phyloP scores from a whole-genome alignment of 495 filamentous ascomycete species.

The Aspergillus asperescens region DNA sequence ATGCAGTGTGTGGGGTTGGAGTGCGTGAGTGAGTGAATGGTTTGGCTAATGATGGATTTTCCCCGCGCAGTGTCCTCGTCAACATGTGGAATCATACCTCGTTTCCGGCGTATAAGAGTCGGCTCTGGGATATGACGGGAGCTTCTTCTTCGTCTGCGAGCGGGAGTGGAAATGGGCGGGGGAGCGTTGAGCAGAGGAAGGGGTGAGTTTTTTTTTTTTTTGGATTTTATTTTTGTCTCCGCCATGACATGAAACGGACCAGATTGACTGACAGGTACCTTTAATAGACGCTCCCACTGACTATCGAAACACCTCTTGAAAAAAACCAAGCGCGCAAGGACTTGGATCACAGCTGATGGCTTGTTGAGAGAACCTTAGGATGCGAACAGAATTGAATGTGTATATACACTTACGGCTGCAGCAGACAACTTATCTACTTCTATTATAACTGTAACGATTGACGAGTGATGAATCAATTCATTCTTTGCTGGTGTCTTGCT shows the following conservation, averaged over 20 bases:
- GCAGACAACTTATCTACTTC: background rate
- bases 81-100: slow-evolving; percentile 72
- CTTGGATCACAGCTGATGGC: slow-evolving; percentile 3
- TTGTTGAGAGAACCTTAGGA: background rate
- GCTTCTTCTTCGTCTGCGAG: slow-evolving; percentile 18
- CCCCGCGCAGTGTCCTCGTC: slow-evolving; percentile 52
- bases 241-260: background rate
- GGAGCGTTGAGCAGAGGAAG: slow-evolving; percentile 8
- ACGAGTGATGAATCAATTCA: slow-evolving; percentile 12
- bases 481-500: slow-evolving; percentile 12
- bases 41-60: background rate
- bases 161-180: slow-evolving; percentile 27
- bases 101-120: slow-evolving; percentile 54
- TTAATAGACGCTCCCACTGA: slow-evolving; percentile 2
- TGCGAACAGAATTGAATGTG: background rate
- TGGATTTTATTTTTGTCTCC: background rate
- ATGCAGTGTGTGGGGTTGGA: background rate
- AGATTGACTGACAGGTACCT: background rate
- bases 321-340: background rate
- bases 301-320: background rate
- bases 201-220: slow-evolving; percentile 13
- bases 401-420: background rate
- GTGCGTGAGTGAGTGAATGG: too few relatives aligned
- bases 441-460: background rate
- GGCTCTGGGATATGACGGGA: slow-evolving; percentile 49